Evolutionary conservation across 2,329 filamentous ascomycete species (phyloP).

Genomic region (Thielaviopsis ethacetica): DNA sequence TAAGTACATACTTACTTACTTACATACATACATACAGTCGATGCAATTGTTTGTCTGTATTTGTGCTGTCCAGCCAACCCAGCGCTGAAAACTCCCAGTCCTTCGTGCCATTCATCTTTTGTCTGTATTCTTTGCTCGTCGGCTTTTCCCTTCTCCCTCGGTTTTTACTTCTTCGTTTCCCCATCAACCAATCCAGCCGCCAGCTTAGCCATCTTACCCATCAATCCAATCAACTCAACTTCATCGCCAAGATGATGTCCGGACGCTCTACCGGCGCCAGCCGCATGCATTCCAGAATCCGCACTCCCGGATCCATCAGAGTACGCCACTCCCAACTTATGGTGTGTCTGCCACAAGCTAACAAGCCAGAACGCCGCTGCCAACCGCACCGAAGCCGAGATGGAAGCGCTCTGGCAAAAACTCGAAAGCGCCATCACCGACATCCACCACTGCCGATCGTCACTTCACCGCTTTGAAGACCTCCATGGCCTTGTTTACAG

Average conservation of each 20-base stretch:
- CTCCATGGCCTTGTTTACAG: conserved; percentile 90
- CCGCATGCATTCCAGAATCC: conserved; percentile 5
- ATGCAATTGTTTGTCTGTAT: too few relatives aligned
- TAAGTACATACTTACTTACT: too few relatives aligned
- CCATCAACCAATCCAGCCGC: too few relatives aligned
- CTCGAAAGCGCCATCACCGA: conserved; percentile 64
- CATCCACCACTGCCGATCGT: conserved; percentile 86
- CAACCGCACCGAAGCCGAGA: conserved; percentile 40
- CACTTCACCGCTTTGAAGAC: conserved; percentile 81
- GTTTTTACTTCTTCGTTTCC: too few relatives aligned
- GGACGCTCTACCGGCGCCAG: conserved; percentile 3
- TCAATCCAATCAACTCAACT: neutral
- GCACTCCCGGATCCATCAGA: conserved; percentile 1
- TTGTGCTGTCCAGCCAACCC: too few relatives aligned
- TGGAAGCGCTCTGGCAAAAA: conserved; percentile 69
- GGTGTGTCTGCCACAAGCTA: neutral
- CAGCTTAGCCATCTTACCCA: too few relatives aligned
- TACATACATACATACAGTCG: too few relatives aligned
- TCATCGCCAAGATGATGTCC: conserved; percentile 10
- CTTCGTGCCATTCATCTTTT: neutral
- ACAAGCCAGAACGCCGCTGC: neutral
- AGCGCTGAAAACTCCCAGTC: too few relatives aligned
- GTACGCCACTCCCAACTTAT: conserved; percentile 1
- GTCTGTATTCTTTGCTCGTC: neutral
- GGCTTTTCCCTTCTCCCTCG: neutral